A percentile compares a stretch with the other conserved stretches of the same genome.
Conservation (phyloP, 306 rosid genomes). For the Trifolium dubium region DNA sequence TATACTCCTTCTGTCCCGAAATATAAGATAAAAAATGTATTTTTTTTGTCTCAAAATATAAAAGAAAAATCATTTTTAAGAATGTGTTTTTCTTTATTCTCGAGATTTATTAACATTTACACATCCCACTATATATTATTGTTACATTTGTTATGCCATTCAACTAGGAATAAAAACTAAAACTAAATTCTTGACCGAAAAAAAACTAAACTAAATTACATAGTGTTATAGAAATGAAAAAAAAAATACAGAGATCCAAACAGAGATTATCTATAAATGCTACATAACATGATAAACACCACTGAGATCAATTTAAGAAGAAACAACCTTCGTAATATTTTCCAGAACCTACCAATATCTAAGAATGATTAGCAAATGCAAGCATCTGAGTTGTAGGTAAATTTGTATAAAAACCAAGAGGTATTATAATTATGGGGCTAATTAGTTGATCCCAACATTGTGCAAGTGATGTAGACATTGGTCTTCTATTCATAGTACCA, state of each 20-base stretch:
- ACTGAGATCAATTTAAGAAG: not conserved
- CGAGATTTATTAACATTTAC: constrained; percentile 1
- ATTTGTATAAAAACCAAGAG: constrained; percentile 31
- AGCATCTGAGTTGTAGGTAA: constrained; percentile 40
- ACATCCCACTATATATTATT: not conserved
- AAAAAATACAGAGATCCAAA: constrained; percentile 3
- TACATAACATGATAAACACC: not conserved
- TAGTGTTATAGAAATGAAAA: not conserved
- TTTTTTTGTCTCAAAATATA: too few relatives aligned
- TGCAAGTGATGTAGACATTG: constrained; percentile 22
- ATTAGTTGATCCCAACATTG: constrained; percentile 39
- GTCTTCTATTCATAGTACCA: constrained; percentile 9
- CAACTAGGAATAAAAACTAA: constrained; percentile 6
- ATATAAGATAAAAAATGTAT: too few relatives aligned
- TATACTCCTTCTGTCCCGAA: too few relatives aligned
- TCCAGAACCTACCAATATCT: not conserved
- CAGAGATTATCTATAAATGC: not conserved
- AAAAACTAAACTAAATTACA: not conserved
- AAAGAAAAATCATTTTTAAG: too few relatives aligned
- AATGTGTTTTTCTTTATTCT: too few relatives aligned
- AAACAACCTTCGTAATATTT: not conserved
- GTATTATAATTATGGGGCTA: constrained; percentile 35
- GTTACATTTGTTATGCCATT: constrained; percentile 23
- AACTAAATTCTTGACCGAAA: not conserved
- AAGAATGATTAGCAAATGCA: constrained; percentile 41